A percentile compares a stretch with the other conserved stretches of the same genome.
Conservation (phyloP, 495 filamentous ascomycete genomes). For the Aspergillus leporis region DNA sequence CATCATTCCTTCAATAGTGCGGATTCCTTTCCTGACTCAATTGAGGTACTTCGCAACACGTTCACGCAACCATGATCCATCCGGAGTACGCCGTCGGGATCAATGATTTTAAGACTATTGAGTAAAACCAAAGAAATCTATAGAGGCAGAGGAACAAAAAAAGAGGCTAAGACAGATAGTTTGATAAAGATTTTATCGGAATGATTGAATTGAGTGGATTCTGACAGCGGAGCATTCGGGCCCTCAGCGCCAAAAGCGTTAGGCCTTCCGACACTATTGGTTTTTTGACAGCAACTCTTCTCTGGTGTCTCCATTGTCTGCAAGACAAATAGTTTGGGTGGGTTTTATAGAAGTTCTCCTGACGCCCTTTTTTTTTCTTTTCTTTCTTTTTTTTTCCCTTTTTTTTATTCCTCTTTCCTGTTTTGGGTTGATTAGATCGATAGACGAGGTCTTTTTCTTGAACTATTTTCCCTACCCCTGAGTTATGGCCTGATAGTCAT, state of each 20-base stretch:
- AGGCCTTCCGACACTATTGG: slow-evolving; percentile 29
- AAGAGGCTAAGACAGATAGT: background rate
- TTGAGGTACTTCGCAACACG: background rate
- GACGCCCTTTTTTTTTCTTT: slow-evolving; percentile 1
- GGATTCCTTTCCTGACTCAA: background rate
- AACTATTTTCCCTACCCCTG: background rate
- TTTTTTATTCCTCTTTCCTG: background rate
- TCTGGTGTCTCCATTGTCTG: background rate
- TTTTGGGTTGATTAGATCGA: background rate
- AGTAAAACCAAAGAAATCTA: background rate
- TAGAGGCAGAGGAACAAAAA: background rate
- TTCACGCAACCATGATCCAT: background rate
- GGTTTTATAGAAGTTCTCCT: background rate
- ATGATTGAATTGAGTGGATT: background rate
- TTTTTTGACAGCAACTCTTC: slow-evolving; percentile 23
- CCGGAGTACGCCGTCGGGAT: background rate
- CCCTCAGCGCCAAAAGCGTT: slow-evolving; percentile 17
- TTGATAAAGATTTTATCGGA: background rate
- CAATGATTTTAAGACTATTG: background rate
- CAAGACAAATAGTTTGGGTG: background rate
- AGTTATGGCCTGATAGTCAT: background rate
- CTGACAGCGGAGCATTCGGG: slow-evolving; percentile 17
- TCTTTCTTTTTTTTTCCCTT: slow-evolving; percentile 9
- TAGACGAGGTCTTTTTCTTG: background rate
- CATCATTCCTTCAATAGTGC: background rate